Percentiles rank a stretch among this genome's conserved stretches.
These are phyloP conservation scores for Phylloporus sp. DNA, from an alignment of 1,284 basidiomycete species.

Conservation along the genomic window DNA sequence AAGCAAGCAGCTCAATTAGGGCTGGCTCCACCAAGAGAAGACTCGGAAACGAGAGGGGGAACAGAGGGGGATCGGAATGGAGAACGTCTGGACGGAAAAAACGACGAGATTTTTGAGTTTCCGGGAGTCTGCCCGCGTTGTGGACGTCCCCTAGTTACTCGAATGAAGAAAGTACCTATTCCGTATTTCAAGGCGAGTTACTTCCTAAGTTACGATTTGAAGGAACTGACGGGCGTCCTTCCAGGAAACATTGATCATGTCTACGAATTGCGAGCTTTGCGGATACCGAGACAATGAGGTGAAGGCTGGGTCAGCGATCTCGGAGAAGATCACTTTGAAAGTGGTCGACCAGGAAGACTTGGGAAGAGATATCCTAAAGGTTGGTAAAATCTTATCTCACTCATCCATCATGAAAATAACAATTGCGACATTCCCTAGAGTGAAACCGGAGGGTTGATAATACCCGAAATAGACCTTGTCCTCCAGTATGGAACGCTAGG, in stretches of 20 bases:
- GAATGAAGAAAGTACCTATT: constrained; percentile 97
- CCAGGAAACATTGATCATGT: constrained; percentile 96
- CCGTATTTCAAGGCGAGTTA: constrained; percentile 91
- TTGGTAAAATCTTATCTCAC: constrained; percentile 31
- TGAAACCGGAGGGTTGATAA: constrained; percentile 88
- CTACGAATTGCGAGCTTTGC: constrained; percentile 93
- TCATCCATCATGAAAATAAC: background rate
- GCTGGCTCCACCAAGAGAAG: constrained; percentile 57
- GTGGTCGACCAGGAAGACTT: constrained; percentile 95
- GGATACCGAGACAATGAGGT: constrained; percentile 99
- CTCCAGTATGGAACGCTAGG: constrained; percentile 95
- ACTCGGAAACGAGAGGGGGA: constrained; percentile 31
- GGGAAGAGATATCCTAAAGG: constrained; percentile 94
- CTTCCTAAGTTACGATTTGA: background rate
- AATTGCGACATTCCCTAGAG: constrained; percentile 54
- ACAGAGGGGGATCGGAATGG: constrained; percentile 35
- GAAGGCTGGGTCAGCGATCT: constrained; percentile 92
- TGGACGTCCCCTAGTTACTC: constrained; percentile 80
- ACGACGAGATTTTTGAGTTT: constrained; percentile 93
- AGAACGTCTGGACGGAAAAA: constrained; percentile 35
- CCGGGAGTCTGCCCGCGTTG: constrained; percentile 91
- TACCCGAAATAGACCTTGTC: constrained; percentile 95
- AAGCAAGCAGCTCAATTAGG: constrained; percentile 89
- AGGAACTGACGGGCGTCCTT: constrained; percentile 1
- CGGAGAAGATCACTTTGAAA: constrained; percentile 82